Base-by-base conservation (phyloP, 805 yeast species). In the Tetrapisispora pingtungensis region DNA sequence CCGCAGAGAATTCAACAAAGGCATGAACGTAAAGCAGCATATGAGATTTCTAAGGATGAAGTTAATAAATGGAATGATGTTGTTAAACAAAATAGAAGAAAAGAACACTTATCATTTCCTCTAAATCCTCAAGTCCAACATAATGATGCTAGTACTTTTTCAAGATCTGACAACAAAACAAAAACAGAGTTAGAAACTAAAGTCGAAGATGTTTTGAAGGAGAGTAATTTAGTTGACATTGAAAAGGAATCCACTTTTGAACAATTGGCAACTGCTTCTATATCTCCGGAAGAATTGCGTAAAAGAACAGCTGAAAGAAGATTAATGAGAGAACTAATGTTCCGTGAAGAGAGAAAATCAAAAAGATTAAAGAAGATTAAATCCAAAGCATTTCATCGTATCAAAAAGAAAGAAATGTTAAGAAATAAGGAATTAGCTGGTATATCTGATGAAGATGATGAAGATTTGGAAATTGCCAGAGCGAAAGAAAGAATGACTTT, bases 311-410 rank as follows among this genome's bases (percentile, higher is more conserved):
- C 78, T 47, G 96, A 90, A 65, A 72, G 90, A 53, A 76, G 97
- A 53, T 66, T 84, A 57, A 87, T 88, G 96, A 76, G 98, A 51
- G 98, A 93, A 60, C 74, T 90, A 50, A 86, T 90, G 96, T 93
- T 88, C 69, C 75, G 97, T 56, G 97, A 90, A 56, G 97, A 90
- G 68, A 77, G 81, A 58, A 81, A 85, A 57, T 89, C 97, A 10
- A 88, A 78, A 64, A 76, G 98, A 55, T 73, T 93, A 57, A 90
- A 90, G 70, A 93, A 90, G 68, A 93, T 93, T 64, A 93, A 93
- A 64, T 87, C 96, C 33, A 93, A 90, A 65, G 74, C 87, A 1
- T 93, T 80, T 65, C 84, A 85, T 55, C 82, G 84, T 60, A 82
- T 89, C 43, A 80, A 84, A 57, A 87, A 89, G 74, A 84, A 81